Evolutionary conservation across 768 basidiomycete genomes (phyloP), one percentile per base, ranked within the genome.

Genomic region (Lactifluus hygrophoroides): DNA sequence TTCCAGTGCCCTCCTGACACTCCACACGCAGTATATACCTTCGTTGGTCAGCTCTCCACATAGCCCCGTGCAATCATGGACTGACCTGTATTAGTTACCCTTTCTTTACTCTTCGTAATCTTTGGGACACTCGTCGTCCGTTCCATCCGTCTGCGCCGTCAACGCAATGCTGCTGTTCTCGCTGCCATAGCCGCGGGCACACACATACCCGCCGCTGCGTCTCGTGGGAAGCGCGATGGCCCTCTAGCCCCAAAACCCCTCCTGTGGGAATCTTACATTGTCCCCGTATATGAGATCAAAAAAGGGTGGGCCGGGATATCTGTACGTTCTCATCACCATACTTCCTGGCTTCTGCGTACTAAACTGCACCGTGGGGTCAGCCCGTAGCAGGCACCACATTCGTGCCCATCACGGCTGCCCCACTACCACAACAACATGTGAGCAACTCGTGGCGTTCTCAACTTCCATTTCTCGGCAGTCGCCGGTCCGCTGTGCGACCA

Each of bases 301-400:
- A 62, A 62, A n/a, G 47, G 61, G 5, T 62, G 61, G 61, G 52
- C 8, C 1, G 52, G 34, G 0, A 34, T 60, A 28, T 30, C 21
- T 2, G 61, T 62, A 28, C 52, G 61, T n/a, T 59, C 8, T 42
- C 16, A n/a, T n/a, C n/a, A n/a, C 25, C 10, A 11, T 17, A 16
- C 7, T 8, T 25, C 2, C 16, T 14, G n/a, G 4, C 48, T 1
- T 45, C n/a, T 4, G 14, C 32, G 23, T 52, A 19, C 37, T 46
- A 34, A 46, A 14, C n/a, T 14, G 21, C 4, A 19, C n/a, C 30
- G 17, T 23, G n/a, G 11, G 17, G 25, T 32, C 35, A 60, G 58
- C 58, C 58, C 16, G 48, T 60, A 32, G 48, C 48, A 16, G 54
- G 47, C 17, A 25, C 21, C 10, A 46, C 27, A 11, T 17, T 43